Conservation (phyloP, 2,329 filamentous ascomycete genomes). For the Cladophialophora immunda region DNA sequence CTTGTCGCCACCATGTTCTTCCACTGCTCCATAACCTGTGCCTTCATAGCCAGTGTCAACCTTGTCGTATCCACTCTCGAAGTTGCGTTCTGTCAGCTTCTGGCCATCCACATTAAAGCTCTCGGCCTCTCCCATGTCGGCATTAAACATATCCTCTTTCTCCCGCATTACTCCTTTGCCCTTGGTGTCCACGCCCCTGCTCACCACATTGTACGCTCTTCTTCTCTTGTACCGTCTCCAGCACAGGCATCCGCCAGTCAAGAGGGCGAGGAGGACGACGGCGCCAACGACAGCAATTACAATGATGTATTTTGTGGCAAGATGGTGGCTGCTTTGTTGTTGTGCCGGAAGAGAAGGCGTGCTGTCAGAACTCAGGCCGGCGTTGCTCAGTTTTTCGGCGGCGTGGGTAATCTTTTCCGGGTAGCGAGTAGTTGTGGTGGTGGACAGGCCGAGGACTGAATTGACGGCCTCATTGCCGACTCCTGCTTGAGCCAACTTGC, state of each 20-base stretch:
- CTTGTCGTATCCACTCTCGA: slow-evolving; percentile 35
- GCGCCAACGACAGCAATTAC: slow-evolving; percentile 30
- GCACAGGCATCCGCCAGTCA: slow-evolving; percentile 26
- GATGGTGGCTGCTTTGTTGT: slow-evolving; percentile 12
- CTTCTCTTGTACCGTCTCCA: slow-evolving; percentile 33
- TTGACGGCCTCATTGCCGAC: slow-evolving; percentile 25
- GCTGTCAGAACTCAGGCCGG: slow-evolving; percentile 26
- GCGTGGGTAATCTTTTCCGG: slow-evolving; percentile 32
- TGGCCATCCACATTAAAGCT: slow-evolving; percentile 25
- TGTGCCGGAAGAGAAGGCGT: slow-evolving; percentile 1
- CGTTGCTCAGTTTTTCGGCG: slow-evolving; percentile 26
- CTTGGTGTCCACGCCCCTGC: slow-evolving; percentile 28
- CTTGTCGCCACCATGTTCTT: slow-evolving; percentile 31
- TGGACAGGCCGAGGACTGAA: slow-evolving; percentile 12
- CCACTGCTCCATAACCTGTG: slow-evolving; percentile 26
- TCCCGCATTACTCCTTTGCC: slow-evolving; percentile 24
- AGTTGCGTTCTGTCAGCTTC: slow-evolving; percentile 31
- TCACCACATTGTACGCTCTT: slow-evolving; percentile 33
- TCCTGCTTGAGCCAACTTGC: slow-evolving; percentile 32
- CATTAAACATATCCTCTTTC: slow-evolving; percentile 36
- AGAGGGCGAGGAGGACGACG: slow-evolving; percentile 25
- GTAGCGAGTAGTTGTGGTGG: slow-evolving; percentile 23
- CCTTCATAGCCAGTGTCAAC: slow-evolving; percentile 33
- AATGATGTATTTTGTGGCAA: slow-evolving; percentile 33
- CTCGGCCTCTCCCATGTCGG: slow-evolving; percentile 30